phyloP scores from a whole-genome alignment of 2,329 filamentous ascomycete species.

The Arthrobotrys iridis region DNA sequence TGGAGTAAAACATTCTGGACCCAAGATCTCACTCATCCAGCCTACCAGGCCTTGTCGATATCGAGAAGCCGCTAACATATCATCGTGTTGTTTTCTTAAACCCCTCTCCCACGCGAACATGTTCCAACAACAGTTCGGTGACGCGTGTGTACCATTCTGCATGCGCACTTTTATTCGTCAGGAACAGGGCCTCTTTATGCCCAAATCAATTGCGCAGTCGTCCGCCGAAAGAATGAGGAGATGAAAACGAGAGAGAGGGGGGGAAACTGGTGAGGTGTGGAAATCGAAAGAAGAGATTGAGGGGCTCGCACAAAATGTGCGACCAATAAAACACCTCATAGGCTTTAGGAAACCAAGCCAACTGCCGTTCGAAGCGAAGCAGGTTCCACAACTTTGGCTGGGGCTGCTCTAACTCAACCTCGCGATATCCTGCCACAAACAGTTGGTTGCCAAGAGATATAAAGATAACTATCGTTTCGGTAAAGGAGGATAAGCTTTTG shows the following conservation, averaged over 20 bases:
- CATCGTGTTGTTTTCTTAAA: not conserved
- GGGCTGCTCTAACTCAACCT: slow-evolving; percentile 30
- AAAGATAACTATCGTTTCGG: slow-evolving; percentile 7
- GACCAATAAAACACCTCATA: slow-evolving; percentile 12
- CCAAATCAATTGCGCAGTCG: slow-evolving; percentile 6
- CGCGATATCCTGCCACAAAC: slow-evolving; percentile 49
- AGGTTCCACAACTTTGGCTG: slow-evolving; percentile 1
- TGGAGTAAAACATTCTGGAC: not conserved
- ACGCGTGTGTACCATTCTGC: not conserved
- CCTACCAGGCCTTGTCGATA: not conserved
- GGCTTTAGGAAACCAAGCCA: slow-evolving; percentile 5
- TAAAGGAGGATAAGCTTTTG: slow-evolving; percentile 32
- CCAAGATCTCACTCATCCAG: not conserved
- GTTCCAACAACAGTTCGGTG: not conserved
- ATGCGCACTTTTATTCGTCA: not conserved
- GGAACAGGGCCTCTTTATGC: not conserved
- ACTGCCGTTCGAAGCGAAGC: slow-evolving; percentile 29
- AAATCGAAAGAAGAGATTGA: slow-evolving; percentile 12
- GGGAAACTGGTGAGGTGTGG: too few relatives aligned
- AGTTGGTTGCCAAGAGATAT: slow-evolving; percentile 36
- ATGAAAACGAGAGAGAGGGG: not conserved
- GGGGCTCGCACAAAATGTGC: slow-evolving; percentile 30
- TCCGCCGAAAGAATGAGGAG: not conserved
- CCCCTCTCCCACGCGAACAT: not conserved
- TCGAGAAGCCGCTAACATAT: not conserved